phyloP scores from a whole-genome alignment of 2,329 filamentous ascomycete species.

The Colletotrichum sp. region DNA sequence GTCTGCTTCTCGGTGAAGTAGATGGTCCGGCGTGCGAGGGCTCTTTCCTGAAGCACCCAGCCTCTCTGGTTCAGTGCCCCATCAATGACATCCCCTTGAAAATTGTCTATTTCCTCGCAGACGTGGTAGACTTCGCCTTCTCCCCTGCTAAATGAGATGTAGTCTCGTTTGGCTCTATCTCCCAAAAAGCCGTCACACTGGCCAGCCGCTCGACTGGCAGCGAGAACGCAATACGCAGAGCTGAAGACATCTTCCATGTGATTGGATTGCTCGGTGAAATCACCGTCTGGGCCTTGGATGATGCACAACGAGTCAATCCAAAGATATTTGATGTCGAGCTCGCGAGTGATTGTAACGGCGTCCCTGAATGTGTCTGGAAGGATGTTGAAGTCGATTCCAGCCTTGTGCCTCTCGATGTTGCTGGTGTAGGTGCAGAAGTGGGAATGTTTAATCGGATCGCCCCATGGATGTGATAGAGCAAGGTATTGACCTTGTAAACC shows the following conservation, averaged over 20 bases:
- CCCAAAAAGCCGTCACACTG: background rate
- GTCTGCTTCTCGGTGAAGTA: slow-evolving; percentile 38
- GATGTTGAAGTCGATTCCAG: background rate
- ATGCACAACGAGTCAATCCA: slow-evolving; percentile 25
- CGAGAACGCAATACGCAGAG: background rate
- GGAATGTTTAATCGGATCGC: background rate
- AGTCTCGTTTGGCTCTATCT: background rate
- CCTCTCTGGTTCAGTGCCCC: slow-evolving; percentile 34
- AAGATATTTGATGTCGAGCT: slow-evolving; percentile 11
- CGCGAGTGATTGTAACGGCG: slow-evolving; percentile 3
- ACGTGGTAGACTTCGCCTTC: background rate
- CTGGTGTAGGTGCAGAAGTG: background rate
- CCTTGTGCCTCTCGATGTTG: background rate
- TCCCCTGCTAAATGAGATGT: background rate
- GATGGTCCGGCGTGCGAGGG: slow-evolving; percentile 37
- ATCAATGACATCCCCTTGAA: slow-evolving; percentile 33
- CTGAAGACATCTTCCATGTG: slow-evolving; percentile 13
- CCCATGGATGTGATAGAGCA: background rate
- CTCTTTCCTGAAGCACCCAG: slow-evolving; percentile 44
- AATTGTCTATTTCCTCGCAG: slow-evolving; percentile 35
- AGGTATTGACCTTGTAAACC: no score
- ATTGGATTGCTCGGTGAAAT: slow-evolving; percentile 16
- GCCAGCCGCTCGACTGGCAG: background rate
- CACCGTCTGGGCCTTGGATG: slow-evolving; percentile 19
- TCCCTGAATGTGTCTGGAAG: slow-evolving; percentile 19